These are phyloP conservation scores for Tulasnella sp. DNA, from an alignment of 768 basidiomycete genomes.

Conservation along the genomic window DNA sequence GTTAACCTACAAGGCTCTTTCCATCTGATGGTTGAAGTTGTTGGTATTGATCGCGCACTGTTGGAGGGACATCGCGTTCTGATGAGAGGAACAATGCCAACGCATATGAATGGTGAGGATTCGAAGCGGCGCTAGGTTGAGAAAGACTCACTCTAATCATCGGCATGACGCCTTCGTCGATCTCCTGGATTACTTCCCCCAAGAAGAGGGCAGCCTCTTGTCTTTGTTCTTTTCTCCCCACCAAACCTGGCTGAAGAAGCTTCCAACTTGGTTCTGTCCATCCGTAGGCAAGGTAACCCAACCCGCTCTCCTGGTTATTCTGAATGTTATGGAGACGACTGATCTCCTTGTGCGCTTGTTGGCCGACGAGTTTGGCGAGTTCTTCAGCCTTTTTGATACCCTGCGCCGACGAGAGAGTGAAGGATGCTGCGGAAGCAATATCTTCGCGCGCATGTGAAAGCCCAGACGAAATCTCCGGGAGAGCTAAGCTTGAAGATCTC, in stretches of 20 bases:
- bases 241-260: background rate
- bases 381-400: background rate
- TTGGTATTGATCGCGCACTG: conserved; percentile 12
- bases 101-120: background rate
- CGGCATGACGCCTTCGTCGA: background rate
- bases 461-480: background rate
- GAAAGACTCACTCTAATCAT: conserved; percentile 3
- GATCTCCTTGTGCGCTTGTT: conserved; percentile 2
- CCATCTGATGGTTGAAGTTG: conserved; percentile 8
- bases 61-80: conserved; percentile 17
- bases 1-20: conserved; percentile 7
- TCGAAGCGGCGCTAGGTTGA: background rate
- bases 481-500: background rate
- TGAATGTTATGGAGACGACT: background rate
- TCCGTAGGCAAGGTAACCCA: conserved; percentile 11
- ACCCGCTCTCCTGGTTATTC: conserved; percentile 5
- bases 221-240: background rate
- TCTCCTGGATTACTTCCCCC: background rate
- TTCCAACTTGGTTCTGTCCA: conserved; percentile 1
- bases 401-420: background rate
- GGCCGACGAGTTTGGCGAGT: background rate
- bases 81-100: background rate
- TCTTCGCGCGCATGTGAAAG: background rate
- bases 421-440: background rate
- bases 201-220: conserved; percentile 7